A percentile compares a stretch with the other conserved stretches of the same genome.
Evolutionary conservation across 2,329 filamentous ascomycete species (phyloP).

Genomic region (Clonostachys sp.): DNA sequence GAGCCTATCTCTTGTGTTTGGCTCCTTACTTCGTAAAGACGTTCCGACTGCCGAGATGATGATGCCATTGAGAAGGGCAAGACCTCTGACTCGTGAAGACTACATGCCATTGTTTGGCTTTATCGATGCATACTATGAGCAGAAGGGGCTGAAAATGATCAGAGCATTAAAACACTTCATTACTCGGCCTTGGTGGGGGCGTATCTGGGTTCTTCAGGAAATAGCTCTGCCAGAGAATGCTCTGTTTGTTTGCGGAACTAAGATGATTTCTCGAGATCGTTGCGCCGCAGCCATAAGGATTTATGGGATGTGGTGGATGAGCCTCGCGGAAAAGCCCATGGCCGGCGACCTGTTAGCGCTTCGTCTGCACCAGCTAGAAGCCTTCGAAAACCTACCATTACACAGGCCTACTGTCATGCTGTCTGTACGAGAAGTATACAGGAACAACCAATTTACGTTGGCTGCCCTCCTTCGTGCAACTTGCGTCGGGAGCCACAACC

Average conservation of each 20-base stretch:
- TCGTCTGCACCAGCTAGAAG: slow-evolving; percentile 15
- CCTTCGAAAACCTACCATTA: slow-evolving; percentile 24
- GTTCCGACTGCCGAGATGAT: no score
- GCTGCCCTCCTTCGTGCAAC: no score
- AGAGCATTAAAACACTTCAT: no score
- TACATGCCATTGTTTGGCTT: slow-evolving; percentile 6
- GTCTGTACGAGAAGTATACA: slow-evolving; percentile 15
- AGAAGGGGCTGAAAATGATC: no score
- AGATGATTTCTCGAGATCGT: no score
- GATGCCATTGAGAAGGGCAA: slow-evolving; percentile 17
- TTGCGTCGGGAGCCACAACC: slow-evolving; percentile 21
- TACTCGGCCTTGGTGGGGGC: no score
- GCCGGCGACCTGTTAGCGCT: slow-evolving; percentile 20
- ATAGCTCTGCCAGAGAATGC: no score
- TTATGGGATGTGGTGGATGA: slow-evolving; percentile 1
- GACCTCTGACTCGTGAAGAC: slow-evolving; percentile 22
- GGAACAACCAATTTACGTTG: slow-evolving; percentile 12
- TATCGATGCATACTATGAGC: no score
- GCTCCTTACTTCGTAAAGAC: background rate
- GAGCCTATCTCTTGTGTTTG: slow-evolving; percentile 7
- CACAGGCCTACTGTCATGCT: slow-evolving; percentile 23
- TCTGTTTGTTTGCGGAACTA: no score
- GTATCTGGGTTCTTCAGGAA: no score
- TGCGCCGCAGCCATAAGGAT: no score
- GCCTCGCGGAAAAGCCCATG: slow-evolving; percentile 20